A percentile compares a stretch with the other conserved stretches of the same genome.
Evolutionary conservation across 768 basidiomycete genomes (phyloP).

Genomic region (Amanita jacksonii): DNA sequence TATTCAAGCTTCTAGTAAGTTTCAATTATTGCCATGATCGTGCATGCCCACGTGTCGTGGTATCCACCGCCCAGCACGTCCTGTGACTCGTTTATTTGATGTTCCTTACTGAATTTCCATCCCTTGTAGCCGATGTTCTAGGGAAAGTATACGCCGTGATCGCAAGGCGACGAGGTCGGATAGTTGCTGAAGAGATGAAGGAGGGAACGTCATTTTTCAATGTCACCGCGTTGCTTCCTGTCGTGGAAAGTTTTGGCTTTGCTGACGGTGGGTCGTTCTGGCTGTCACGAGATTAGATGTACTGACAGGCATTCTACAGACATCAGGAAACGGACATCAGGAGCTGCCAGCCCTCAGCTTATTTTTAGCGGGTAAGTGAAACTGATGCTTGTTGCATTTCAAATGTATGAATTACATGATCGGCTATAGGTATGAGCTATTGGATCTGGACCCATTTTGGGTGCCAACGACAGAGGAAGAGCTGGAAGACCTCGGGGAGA

Average conservation of each 20-base stretch:
- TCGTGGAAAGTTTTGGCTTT: conserved; percentile 97
- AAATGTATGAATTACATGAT: conserved; percentile 1
- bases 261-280: conserved; percentile 59
- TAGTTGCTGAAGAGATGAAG: conserved; percentile 97
- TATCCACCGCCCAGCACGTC: neutral
- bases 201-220: conserved; percentile 95
- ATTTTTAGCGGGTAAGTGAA: conserved; percentile 85
- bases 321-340: conserved; percentile 92
- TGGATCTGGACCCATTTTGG: conserved; percentile 96
- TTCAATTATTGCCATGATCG: neutral
- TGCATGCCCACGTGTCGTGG: neutral
- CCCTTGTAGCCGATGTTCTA: conserved; percentile 73
- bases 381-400: neutral
- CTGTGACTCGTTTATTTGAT: neutral
- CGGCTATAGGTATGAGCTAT: conserved; percentile 68
- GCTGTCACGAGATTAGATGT: neutral
- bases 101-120: neutral
- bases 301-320: conserved; percentile 40
- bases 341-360: conserved; percentile 93
- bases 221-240: conserved; percentile 82
- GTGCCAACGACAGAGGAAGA: conserved; percentile 96
- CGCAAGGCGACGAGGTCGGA: conserved; percentile 80
- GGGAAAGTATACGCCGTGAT: conserved; percentile 98
- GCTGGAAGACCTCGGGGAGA: conserved; percentile 92
- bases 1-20: conserved; percentile 93